A percentile compares a stretch with the other conserved stretches of the same genome.
phyloP scores from a whole-genome alignment of 495 filamentous ascomycete genomes.

The Pseudotulostoma volvatum region DNA sequence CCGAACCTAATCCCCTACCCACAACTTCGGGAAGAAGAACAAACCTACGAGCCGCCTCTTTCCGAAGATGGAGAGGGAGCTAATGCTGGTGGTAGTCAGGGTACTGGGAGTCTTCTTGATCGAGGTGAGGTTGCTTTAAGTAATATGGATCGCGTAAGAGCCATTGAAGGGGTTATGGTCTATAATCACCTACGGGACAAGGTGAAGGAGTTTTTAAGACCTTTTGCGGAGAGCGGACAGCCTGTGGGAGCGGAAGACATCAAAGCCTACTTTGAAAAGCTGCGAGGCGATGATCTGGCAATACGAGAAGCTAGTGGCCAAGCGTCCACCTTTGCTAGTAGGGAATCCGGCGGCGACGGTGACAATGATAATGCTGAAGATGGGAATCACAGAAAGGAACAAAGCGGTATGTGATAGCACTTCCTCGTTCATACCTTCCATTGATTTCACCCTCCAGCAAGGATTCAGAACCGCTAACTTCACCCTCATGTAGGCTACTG shows the following conservation, averaged over 20 bases:
- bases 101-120: slow-evolving; percentile 63
- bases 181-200: slow-evolving; percentile 93
- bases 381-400: slow-evolving; percentile 16
- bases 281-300: slow-evolving; percentile 65
- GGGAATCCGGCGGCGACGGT: slow-evolving; percentile 4
- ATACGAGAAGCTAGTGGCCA: slow-evolving; percentile 30
- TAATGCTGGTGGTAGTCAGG: slow-evolving; percentile 34
- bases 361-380: slow-evolving; percentile 11
- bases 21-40: slow-evolving; percentile 84
- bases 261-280: slow-evolving; percentile 83
- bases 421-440: no score
- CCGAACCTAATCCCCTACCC: slow-evolving; percentile 49
- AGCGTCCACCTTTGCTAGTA: slow-evolving; percentile 12
- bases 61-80: slow-evolving; percentile 37
- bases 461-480: no score
- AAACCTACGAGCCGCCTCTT: slow-evolving; percentile 76
- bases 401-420: slow-evolving; percentile 23
- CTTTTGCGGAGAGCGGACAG: slow-evolving; percentile 80
- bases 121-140: slow-evolving; percentile 79
- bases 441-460: no score
- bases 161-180: slow-evolving; percentile 93
- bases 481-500: no score
- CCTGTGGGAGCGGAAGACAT: slow-evolving; percentile 87
- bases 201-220: slow-evolving; percentile 76
- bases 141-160: slow-evolving; percentile 77